Percentiles rank a stretch among this genome's conserved stretches.
Evolutionary conservation across 345 rosid species (phyloP).

Genomic region (Syzygium oleosum): DNA sequence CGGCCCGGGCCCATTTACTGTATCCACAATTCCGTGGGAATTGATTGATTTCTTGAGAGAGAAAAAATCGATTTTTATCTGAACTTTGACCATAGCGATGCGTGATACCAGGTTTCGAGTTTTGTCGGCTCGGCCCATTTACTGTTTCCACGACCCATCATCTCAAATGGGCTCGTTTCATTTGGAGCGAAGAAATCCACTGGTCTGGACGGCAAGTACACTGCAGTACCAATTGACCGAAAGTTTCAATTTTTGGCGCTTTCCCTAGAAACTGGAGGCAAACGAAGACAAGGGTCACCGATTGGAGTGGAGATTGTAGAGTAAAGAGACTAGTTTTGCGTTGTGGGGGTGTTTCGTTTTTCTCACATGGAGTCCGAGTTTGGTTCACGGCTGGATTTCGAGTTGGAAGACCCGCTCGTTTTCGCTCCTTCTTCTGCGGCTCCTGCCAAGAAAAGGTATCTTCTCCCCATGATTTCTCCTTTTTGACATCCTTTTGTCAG

Average conservation of each 20-base stretch:
- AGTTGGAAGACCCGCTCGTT: conserved; percentile 59
- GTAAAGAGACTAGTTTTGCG: neutral
- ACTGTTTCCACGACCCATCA: neutral
- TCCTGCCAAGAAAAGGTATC: conserved; percentile 44
- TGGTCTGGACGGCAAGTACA: neutral
- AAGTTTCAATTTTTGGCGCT: neutral
- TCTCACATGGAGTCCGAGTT: neutral
- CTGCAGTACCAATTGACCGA: neutral
- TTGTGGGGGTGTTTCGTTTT: neutral
- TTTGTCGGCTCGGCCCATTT: neutral
- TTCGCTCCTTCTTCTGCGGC: conserved; percentile 4
- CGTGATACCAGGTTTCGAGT: neutral
- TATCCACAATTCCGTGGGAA: neutral
- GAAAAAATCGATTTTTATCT: neutral
- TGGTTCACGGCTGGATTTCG: conserved; percentile 79
- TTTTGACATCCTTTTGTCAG: neutral
- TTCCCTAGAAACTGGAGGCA: neutral
- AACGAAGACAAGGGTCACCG: neutral
- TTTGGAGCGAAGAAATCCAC: neutral
- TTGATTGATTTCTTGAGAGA: neutral
- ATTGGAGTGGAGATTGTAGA: neutral
- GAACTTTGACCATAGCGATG: neutral
- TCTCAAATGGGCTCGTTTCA: neutral
- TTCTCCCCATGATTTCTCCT: neutral
- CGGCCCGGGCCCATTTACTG: too few relatives aligned